A percentile compares a stretch with the other conserved stretches of the same genome.
Evolutionary conservation across 164 flowering plant genomes (phyloP).

Genomic region (Hamamelis virginiana): DNA sequence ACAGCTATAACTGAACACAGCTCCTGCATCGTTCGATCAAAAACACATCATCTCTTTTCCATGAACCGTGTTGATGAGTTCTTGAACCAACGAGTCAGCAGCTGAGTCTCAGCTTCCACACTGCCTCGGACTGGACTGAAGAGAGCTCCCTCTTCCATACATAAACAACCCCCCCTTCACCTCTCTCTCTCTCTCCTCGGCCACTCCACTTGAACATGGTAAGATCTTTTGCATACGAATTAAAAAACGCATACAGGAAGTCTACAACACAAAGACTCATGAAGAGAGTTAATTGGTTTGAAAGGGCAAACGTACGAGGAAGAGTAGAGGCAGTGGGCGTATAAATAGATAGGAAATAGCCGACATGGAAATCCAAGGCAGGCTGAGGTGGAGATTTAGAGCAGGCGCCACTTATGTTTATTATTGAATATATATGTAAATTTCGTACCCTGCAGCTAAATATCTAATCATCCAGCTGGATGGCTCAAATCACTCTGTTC

Average conservation of each 20-base stretch:
- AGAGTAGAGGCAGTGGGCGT: neutral
- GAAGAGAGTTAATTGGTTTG: too few species aligned
- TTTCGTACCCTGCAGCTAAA: slow-evolving; percentile 6
- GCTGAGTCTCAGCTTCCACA: slow-evolving; percentile 26
- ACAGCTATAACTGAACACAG: slow-evolving; percentile 29
- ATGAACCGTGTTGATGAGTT: slow-evolving; percentile 25
- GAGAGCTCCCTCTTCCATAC: slow-evolving; percentile 38
- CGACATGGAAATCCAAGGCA: slow-evolving; percentile 23
- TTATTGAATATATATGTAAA: neutral
- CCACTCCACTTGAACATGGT: too few species aligned
- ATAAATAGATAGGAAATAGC: neutral
- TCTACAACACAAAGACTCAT: too few species aligned
- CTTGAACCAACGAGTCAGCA: slow-evolving; percentile 51
- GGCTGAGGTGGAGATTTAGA: slow-evolving; percentile 14
- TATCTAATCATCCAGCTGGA: slow-evolving; percentile 20
- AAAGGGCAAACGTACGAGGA: slow-evolving; percentile 21
- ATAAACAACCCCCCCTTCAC: neutral
- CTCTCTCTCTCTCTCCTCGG: neutral
- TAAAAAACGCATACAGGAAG: too few species aligned
- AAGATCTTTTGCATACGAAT: too few species aligned
- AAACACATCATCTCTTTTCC: slow-evolving; percentile 20
- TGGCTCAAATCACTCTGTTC: neutral
- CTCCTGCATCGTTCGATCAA: slow-evolving; percentile 51
- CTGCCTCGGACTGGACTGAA: slow-evolving; percentile 50
- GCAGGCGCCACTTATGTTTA: neutral